Conservation (phyloP, 768 basidiomycete species). For the Amanita thiersii region DNA sequence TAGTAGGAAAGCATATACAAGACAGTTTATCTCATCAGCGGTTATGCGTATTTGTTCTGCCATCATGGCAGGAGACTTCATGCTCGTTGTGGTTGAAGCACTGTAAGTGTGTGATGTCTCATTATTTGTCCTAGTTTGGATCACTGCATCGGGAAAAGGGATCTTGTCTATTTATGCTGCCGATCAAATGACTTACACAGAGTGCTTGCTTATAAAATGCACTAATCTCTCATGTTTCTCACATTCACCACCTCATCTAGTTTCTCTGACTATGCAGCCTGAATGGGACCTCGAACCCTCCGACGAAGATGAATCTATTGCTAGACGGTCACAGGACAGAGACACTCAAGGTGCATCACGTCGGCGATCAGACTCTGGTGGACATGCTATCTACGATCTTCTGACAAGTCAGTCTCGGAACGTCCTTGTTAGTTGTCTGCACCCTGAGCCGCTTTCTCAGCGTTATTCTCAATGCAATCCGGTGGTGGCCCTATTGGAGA, state of each 20-base stretch:
- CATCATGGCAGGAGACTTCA: background rate
- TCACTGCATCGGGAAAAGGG: background rate
- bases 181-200: background rate
- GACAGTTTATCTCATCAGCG: conserved; percentile 79
- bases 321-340: conserved; percentile 1
- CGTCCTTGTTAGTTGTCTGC: no score
- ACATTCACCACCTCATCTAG: conserved; percentile 1
- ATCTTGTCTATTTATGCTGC: background rate
- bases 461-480: conserved; percentile 24
- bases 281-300: conserved; percentile 15
- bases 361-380: background rate
- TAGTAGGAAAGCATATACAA: conserved; percentile 77
- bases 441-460: conserved; percentile 18
- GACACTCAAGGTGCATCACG: background rate
- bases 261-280: conserved; percentile 13
- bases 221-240: background rate
- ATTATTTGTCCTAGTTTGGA: conserved; percentile 5
- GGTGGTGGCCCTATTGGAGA: conserved; percentile 12
- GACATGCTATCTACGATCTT: conserved; percentile 17
- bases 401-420: conserved; percentile 18
- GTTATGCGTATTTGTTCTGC: conserved; percentile 47
- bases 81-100: background rate
- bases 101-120: background rate
- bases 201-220: background rate
- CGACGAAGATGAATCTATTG: conserved; percentile 13